phyloP scores from a whole-genome alignment of 306 rosid species.

The Geum urbanum region DNA sequence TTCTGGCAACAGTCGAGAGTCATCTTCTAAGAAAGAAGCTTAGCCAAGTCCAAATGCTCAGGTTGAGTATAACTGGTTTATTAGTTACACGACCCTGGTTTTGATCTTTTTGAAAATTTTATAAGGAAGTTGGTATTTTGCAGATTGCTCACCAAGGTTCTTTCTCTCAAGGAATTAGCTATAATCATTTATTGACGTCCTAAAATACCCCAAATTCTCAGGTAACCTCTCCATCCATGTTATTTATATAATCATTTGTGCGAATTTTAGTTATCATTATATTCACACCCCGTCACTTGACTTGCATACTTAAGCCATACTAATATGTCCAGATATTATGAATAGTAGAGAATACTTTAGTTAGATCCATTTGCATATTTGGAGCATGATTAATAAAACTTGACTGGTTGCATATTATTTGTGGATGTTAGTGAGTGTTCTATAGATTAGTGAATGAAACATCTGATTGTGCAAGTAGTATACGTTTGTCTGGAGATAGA shows the following conservation, averaged over 20 bases:
- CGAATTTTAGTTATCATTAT: not conserved
- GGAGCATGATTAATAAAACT: too few relatives aligned
- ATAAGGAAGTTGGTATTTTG: conserved; percentile 11
- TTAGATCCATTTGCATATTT: not conserved
- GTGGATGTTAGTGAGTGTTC: not conserved
- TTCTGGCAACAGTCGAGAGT: conserved; percentile 75
- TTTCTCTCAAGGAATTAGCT: conserved; percentile 64
- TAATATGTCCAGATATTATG: not conserved
- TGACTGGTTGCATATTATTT: not conserved
- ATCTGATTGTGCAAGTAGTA: not conserved
- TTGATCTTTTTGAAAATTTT: conserved; percentile 1
- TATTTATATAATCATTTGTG: not conserved
- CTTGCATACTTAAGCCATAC: not conserved
- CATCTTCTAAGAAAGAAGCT: conserved; percentile 68
- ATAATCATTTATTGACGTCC: conserved; percentile 3
- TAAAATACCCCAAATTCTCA: conserved; percentile 48
- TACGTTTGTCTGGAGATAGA: not conserved
- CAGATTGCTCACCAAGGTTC: conserved; percentile 77
- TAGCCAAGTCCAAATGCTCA: conserved; percentile 63
- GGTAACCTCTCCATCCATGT: conserved; percentile 38
- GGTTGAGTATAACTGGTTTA: conserved; percentile 36
- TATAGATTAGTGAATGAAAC: not conserved
- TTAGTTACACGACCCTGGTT: not conserved
- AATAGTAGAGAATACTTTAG: too few relatives aligned
- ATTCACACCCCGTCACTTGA: not conserved